phyloP scores from a whole-genome alignment of 2,329 filamentous ascomycete genomes.

The Stagonosporopsis chrysanthemi region DNA sequence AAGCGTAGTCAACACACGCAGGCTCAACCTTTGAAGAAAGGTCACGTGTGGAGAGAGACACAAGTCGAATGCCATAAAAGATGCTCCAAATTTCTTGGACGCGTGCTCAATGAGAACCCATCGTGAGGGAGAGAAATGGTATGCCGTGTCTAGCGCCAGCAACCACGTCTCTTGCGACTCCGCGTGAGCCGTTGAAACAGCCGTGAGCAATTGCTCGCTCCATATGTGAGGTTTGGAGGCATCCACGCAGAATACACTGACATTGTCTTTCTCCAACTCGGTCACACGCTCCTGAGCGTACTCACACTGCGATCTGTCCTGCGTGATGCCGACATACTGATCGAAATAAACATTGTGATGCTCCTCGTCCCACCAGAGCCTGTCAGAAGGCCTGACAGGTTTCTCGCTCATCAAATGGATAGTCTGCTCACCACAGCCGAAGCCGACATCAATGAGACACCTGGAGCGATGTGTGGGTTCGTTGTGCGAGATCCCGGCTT shows the following conservation, averaged over 20 bases:
- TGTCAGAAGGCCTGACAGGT: slow-evolving; percentile 24
- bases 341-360: slow-evolving; percentile 19
- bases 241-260: slow-evolving; percentile 58
- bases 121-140: slow-evolving; percentile 64
- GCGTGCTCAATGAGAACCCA: slow-evolving; percentile 56
- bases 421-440: slow-evolving; percentile 67
- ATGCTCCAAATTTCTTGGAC: slow-evolving; percentile 53
- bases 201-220: slow-evolving; percentile 39
- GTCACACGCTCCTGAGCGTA: slow-evolving; percentile 35
- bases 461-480: slow-evolving; percentile 2
- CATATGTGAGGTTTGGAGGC: slow-evolving; percentile 59
- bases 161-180: slow-evolving; percentile 55
- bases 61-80: slow-evolving; percentile 65
- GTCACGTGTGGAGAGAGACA: slow-evolving; percentile 45
- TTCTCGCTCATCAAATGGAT: slow-evolving; percentile 50
- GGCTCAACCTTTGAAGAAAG: slow-evolving; percentile 33
- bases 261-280: slow-evolving; percentile 16
- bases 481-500: slow-evolving; percentile 50
- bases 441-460: slow-evolving; percentile 61
- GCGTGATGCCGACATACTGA: slow-evolving; percentile 62
- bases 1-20: slow-evolving; percentile 56
- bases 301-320: slow-evolving; percentile 57
- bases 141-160: slow-evolving; percentile 64
- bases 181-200: slow-evolving; percentile 10
- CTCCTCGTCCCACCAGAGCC: slow-evolving; percentile 26